Percentiles rank a stretch among this genome's conserved stretches.
Conservation (phyloP, 495 filamentous ascomycete genomes). For the Penicillium arizonense region DNA sequence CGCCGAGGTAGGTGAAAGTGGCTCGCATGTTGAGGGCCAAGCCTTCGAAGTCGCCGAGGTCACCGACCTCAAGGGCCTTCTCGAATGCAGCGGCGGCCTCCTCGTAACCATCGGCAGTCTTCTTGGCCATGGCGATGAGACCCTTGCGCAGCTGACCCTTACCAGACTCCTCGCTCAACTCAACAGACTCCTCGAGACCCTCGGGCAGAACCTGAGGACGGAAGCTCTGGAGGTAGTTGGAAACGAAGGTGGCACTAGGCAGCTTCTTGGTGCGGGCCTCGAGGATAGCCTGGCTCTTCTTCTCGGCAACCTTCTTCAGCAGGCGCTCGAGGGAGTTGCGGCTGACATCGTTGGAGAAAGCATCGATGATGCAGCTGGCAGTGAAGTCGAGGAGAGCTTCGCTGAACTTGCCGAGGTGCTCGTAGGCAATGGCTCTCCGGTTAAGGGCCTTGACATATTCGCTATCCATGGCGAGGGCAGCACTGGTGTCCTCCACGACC, state of each 20-base stretch:
- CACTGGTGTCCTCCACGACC: constrained; percentile 95
- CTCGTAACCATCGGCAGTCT: constrained; percentile 86
- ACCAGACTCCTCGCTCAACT: constrained; percentile 74
- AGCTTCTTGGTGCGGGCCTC: constrained; percentile 76
- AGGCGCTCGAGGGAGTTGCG: constrained; percentile 88
- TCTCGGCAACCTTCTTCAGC: constrained; percentile 94
- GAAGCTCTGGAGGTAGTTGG: constrained; percentile 99
- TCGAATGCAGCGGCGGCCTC: constrained; percentile 83
- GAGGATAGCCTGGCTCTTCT: constrained; percentile 85
- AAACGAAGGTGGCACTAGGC: constrained; percentile 92
- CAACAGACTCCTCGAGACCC: constrained; percentile 76
- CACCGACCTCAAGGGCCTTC: constrained; percentile 76
- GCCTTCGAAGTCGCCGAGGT: constrained; percentile 76
- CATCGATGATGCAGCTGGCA: constrained; percentile 97
- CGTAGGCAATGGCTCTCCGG: constrained; percentile 92
- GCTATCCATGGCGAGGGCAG: constrained; percentile 85
- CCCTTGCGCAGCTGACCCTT: constrained; percentile 83
- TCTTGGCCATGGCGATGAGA: constrained; percentile 73
- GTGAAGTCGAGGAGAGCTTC: constrained; percentile 97
- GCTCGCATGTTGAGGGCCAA: constrained; percentile 94
- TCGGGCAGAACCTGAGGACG: constrained; percentile 71
- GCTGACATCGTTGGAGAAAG: constrained; percentile 84
- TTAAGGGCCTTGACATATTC: constrained; percentile 98
- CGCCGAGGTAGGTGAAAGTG: constrained; percentile 89
- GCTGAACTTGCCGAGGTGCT: constrained; percentile 85